phyloP scores from a whole-genome alignment of 2,329 filamentous ascomycete genomes.

The Stagonosporopsis vannaccii region DNA sequence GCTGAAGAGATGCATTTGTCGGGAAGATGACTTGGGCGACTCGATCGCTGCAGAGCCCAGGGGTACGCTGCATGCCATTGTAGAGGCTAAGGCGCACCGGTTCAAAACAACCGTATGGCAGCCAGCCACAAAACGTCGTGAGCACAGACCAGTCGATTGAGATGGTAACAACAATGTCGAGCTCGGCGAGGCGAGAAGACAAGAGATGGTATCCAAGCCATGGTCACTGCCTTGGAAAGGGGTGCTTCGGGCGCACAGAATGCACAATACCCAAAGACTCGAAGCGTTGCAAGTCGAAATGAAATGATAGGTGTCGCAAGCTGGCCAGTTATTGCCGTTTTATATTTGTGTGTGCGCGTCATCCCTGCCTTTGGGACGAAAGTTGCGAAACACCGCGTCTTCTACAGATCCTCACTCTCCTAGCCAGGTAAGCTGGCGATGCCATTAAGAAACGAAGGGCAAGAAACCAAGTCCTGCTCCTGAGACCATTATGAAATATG shows the following conservation, averaged over 20 bases:
- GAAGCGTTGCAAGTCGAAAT: neutral
- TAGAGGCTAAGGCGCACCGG: neutral
- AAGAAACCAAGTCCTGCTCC: slow-evolving; percentile 9
- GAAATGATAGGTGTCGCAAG: neutral
- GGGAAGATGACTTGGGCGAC: neutral
- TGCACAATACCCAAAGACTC: neutral
- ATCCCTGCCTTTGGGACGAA: slow-evolving; percentile 1
- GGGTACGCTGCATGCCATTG: slow-evolving; percentile 1
- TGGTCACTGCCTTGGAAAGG: neutral
- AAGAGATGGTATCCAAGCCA: neutral
- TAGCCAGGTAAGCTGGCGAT: slow-evolving; percentile 8
- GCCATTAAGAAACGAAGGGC: slow-evolving; percentile 12
- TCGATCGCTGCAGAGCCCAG: slow-evolving; percentile 11
- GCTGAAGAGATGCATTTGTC: neutral
- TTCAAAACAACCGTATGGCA: neutral
- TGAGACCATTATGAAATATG: slow-evolving; percentile 17
- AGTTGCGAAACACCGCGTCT: slow-evolving; percentile 11
- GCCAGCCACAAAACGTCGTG: slow-evolving; percentile 7
- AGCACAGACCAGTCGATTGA: neutral
- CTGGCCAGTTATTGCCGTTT: slow-evolving; percentile 11
- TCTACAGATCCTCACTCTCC: slow-evolving; percentile 5
- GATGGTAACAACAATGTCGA: neutral
- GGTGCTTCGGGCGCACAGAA: slow-evolving; percentile 3
- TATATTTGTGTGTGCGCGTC: slow-evolving; percentile 15
- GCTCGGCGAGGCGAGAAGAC: neutral